Evolutionary conservation across 2,329 filamentous ascomycete genomes (phyloP).

Genomic region (Microascus cirrosus): DNA sequence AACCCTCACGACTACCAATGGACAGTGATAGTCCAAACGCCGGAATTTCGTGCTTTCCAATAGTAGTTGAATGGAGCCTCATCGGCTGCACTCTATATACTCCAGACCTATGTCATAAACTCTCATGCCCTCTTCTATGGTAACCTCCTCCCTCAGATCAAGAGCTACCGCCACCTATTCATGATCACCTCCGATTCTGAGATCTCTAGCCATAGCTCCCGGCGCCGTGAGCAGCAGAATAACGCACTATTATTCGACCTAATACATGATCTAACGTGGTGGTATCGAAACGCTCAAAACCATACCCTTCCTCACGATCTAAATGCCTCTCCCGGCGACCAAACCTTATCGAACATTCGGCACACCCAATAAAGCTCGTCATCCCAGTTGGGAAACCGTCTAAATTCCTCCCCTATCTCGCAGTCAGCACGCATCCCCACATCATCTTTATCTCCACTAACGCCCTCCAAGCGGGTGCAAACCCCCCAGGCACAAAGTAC

Average conservation of each 20-base stretch:
- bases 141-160: background rate
- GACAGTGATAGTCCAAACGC: background rate
- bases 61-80: no score
- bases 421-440: background rate
- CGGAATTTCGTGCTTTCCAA: no score
- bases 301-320: background rate
- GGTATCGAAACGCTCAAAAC: background rate
- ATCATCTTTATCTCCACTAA: background rate
- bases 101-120: no score
- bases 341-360: conserved; percentile 31
- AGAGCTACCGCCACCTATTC: no score
- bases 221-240: no score
- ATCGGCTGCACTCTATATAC: no score
- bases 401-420: background rate
- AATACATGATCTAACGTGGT: no score
- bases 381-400: conserved; percentile 18
- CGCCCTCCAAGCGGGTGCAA: background rate
- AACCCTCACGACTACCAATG: background rate
- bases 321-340: conserved; percentile 16
- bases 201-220: no score
- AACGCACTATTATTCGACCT: no score
- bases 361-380: conserved; percentile 31
- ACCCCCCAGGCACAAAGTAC: no score
- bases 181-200: no score
- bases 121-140: no score